A percentile compares a stretch with the other conserved stretches of the same genome.
phyloP scores from a whole-genome alignment of 2,329 filamentous ascomycete species.

The Stagonosporopsis tanaceti region DNA sequence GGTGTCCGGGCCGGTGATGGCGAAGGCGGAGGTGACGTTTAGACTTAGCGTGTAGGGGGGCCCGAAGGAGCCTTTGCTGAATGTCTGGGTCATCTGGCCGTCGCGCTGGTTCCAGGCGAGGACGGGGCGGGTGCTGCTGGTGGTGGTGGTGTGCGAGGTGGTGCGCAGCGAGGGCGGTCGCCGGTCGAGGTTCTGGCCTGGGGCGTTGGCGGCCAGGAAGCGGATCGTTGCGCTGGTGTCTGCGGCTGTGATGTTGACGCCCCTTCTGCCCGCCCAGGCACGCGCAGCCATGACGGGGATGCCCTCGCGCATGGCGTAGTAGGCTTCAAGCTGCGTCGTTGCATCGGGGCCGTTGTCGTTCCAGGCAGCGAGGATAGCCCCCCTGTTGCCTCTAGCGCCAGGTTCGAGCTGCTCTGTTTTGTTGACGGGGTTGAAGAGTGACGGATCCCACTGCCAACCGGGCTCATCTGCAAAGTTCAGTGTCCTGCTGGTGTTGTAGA shows the following conservation, averaged over 20 bases:
- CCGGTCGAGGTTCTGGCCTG: slow-evolving; percentile 57
- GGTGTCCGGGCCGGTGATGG: slow-evolving; percentile 55
- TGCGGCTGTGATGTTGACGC: slow-evolving; percentile 38
- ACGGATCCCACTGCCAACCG: slow-evolving; percentile 58
- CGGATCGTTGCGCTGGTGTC: slow-evolving; percentile 48
- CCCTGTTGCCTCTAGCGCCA: slow-evolving; percentile 43
- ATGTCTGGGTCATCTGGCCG: slow-evolving; percentile 14
- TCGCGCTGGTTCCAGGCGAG: slow-evolving; percentile 43
- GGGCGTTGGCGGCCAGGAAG: slow-evolving; percentile 47
- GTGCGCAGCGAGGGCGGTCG: slow-evolving; percentile 21
- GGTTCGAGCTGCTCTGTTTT: slow-evolving; percentile 49
- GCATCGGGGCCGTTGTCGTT: slow-evolving; percentile 60
- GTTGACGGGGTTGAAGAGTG: slow-evolving; percentile 56
- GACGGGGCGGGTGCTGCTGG: slow-evolving; percentile 24
- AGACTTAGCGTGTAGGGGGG: slow-evolving; percentile 57
- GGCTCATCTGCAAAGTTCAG: slow-evolving; percentile 54
- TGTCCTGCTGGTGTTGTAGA: slow-evolving; percentile 56
- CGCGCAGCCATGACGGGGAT: slow-evolving; percentile 55
- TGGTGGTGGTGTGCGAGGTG: slow-evolving; percentile 4
- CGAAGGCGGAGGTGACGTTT: slow-evolving; percentile 53
- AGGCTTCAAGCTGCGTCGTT: slow-evolving; percentile 58
- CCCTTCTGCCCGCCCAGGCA: slow-evolving; percentile 54
- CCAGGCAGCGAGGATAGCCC: slow-evolving; percentile 54
- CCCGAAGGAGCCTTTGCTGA: slow-evolving; percentile 55
- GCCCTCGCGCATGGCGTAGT: slow-evolving; percentile 57